Conservation (phyloP, 768 basidiomycete species). For the Tulasnella sp. region DNA sequence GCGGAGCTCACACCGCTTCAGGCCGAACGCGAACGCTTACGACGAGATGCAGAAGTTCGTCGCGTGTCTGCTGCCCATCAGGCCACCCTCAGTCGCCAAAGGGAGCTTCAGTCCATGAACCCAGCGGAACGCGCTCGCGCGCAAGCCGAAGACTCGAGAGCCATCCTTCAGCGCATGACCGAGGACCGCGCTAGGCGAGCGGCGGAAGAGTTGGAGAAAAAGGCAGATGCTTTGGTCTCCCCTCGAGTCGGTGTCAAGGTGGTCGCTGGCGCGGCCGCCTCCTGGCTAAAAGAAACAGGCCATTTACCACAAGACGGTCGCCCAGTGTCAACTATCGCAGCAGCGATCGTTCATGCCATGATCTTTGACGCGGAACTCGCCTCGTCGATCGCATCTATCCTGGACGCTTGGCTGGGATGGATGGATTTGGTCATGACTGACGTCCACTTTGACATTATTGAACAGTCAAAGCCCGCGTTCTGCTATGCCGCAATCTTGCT, state of each 20-base stretch:
- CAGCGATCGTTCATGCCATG: conserved; percentile 15
- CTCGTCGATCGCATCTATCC: background rate
- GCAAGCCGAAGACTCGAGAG: background rate
- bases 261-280: background rate
- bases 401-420: conserved; percentile 29
- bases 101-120: conserved; percentile 2
- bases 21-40: conserved; percentile 5
- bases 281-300: conserved; percentile 2
- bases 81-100: background rate
- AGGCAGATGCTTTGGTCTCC: conserved; percentile 10
- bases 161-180: background rate
- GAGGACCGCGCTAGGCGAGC: conserved; percentile 9
- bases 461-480: background rate
- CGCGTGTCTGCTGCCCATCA: background rate
- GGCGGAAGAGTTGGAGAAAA: conserved; percentile 9
- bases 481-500: conserved; percentile 25
- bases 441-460: conserved; percentile 17
- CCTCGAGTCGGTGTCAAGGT: background rate
- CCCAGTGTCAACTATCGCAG: background rate
- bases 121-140: conserved; percentile 13
- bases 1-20: conserved; percentile 15
- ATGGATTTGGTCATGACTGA: conserved; percentile 28
- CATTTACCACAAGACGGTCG: background rate
- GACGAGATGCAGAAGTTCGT: background rate
- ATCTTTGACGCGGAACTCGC: conserved; percentile 18